Base-by-base conservation (phyloP, 1,284 basidiomycete species). In the Trichosporon faecale region DNA sequence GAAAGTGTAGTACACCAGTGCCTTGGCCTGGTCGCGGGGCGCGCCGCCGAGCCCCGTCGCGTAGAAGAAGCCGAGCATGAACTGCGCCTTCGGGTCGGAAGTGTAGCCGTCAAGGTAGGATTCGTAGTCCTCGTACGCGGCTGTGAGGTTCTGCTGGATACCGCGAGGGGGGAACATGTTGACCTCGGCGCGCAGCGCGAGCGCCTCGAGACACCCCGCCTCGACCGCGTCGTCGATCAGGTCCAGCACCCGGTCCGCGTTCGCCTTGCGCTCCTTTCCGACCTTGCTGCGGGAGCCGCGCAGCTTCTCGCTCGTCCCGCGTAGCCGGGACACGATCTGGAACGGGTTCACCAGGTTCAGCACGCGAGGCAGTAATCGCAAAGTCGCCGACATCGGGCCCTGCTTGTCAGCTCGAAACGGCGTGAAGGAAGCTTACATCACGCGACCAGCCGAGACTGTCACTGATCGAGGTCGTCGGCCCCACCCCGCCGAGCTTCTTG, bases 1-100 rank as follows among this genome's bases (percentile, higher is more conserved):
- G 78, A 98, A 95, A 0, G 94, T 96, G 80, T 95, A 94, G 80
- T 98, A 93, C 0, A 98, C 85, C 70, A 96, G 89, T 0, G 96
- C 89, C 70, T 84, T 83, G 14, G 82, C 85, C 72, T 86, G 85
- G 69, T 85, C 83, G 31, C 83, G 80, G 33, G 80, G 77, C 1
- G 90, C 85, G 46, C 87, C 86, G 61, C 88, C 89, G 74, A 94
- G 93, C 0, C 93, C 94, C 0, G 93, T 91, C 6, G 93, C 88
- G 78, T 96, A 85, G 80, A 97, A 92, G 86, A 97, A 95, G 0
- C 89, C 94, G 27, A 96, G 82, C 73, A 90, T 85, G 16, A 91
- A 88, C 82, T 97, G 95, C 0, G 94, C 92, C 1, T 92, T 89
- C 2, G 93, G 89, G 75, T 94, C 91, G 1, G 79, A 69, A 7